Percentiles rank a stretch among this genome's conserved stretches.
phyloP scores from a whole-genome alignment of 2,329 filamentous ascomycete species.

The Aureobasidium sp. region DNA sequence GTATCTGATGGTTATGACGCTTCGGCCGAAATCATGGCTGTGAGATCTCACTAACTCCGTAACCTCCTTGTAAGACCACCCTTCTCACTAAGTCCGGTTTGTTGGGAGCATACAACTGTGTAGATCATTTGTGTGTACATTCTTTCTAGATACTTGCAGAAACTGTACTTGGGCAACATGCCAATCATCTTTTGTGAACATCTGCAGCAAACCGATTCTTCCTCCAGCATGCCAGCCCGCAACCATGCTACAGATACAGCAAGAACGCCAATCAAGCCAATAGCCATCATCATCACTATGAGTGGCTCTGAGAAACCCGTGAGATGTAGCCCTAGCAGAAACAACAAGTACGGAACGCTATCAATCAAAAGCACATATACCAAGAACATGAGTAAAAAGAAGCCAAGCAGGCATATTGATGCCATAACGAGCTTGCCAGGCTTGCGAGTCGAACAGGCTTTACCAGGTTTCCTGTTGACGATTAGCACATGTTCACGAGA shows the following conservation, averaged over 20 bases:
- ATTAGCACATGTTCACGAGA: neutral
- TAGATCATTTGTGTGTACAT: neutral
- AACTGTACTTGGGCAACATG: neutral
- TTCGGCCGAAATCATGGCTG: neutral
- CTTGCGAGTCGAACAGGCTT: neutral
- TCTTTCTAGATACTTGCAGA: neutral
- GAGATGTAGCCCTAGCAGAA: neutral
- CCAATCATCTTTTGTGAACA: neutral
- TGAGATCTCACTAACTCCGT: neutral
- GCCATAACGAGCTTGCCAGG: neutral
- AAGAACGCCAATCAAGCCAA: neutral
- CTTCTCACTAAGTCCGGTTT: neutral
- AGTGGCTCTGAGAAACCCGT: neutral
- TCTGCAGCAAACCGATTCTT: neutral
- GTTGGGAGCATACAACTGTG: neutral
- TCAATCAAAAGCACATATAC: neutral
- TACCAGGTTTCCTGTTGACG: slow-evolving; percentile 11
- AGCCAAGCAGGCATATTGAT: neutral
- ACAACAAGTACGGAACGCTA: neutral
- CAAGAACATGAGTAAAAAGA: neutral
- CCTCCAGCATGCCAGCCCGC: neutral
- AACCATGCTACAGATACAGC: neutral
- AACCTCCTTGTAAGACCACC: neutral
- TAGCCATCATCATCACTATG: neutral
- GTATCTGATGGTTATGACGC: neutral